Evolutionary conservation across 129 eudicot species (phyloP).

Genomic region (Daucus carota): DH1_v3.0 NC_030382.2:56755001-56755500

Average conservation of each 20-base stretch:
- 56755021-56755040: constrained; percentile 59
- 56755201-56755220: not conserved
- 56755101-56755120: constrained; percentile 57
- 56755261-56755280: too few species aligned
- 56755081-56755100: constrained; percentile 70
- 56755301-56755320: not conserved
- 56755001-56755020: constrained; percentile 31
- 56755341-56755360: not conserved
- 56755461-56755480: constrained; percentile 83
- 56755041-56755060: constrained; percentile 58
- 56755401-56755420: constrained; percentile 76
- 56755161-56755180: not conserved
- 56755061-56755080: constrained; percentile 58
- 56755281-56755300: not conserved
- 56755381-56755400: constrained; percentile 86
- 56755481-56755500: constrained; percentile 75
- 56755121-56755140: constrained; percentile 67
- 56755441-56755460: constrained; percentile 78
- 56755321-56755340: not conserved
- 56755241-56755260: not conserved
- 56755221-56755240: not conserved
- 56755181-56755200: not conserved
- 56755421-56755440: constrained; percentile 85
- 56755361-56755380: constrained; percentile 79
- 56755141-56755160: constrained; percentile 69